These are phyloP conservation scores for Fusarium papillatum DNA, from an alignment of 2,329 filamentous ascomycete genomes.

Conservation along the genomic window DNA sequence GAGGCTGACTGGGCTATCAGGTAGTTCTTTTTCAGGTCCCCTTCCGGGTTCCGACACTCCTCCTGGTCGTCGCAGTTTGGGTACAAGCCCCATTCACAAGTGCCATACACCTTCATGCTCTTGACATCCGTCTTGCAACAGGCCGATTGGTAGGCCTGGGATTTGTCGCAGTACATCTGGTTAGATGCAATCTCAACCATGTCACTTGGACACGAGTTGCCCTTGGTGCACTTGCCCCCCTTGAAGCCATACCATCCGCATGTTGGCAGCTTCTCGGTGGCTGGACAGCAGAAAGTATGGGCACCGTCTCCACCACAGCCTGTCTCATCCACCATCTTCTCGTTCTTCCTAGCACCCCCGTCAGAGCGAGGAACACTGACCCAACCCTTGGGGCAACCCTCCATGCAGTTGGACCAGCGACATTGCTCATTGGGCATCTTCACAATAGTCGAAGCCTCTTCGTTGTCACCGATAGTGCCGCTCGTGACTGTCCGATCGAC, in stretches of 20 bases:
- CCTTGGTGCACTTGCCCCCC: conserved; percentile 8
- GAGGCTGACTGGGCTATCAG: not conserved
- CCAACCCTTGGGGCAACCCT: conserved; percentile 18
- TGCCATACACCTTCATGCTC: conserved; percentile 17
- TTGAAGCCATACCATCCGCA: conserved; percentile 16
- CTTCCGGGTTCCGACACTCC: not conserved
- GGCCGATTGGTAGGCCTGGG: conserved; percentile 7
- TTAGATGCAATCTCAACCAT: conserved; percentile 19
- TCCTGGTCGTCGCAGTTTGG: conserved; percentile 12
- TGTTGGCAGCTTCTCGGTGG: not conserved
- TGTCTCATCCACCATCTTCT: conserved; percentile 19
- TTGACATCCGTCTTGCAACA: conserved; percentile 14
- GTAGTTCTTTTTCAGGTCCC: not conserved
- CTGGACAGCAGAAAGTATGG: conserved; percentile 24
- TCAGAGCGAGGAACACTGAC: conserved; percentile 6
- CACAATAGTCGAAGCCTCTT: not conserved
- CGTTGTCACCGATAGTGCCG: not conserved
- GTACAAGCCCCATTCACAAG: conserved; percentile 19
- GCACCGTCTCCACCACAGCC: conserved; percentile 10
- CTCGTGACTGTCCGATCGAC: not conserved
- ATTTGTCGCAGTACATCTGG: conserved; percentile 15
- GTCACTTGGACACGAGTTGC: not conserved
- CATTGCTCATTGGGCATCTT: conserved; percentile 15
- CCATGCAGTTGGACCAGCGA: conserved; percentile 24
- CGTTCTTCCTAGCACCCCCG: not conserved